Evolutionary conservation across 192 early-diverging fungal genomes (phyloP).

Genomic region (Podochytrium sp.): DNA sequence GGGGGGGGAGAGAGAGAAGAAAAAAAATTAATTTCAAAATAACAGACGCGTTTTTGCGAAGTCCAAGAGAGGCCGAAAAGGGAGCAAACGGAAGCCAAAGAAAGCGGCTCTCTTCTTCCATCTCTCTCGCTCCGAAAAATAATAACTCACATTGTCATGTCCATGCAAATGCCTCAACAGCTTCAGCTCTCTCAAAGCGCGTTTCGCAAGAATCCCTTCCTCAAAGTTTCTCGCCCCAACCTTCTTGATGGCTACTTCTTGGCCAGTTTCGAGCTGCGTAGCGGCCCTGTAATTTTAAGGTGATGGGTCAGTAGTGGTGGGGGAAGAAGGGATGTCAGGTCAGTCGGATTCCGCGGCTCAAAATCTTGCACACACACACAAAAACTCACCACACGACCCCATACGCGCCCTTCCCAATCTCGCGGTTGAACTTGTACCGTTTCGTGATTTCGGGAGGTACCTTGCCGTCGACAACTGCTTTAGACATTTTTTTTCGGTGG

Average conservation of each 20-base stretch:
- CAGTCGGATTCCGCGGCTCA: not conserved
- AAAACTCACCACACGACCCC: conserved; percentile 38
- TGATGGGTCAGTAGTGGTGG: too few species aligned
- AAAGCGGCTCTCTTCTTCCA: not conserved
- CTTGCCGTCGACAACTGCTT: conserved; percentile 1
- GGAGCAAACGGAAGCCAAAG: not conserved
- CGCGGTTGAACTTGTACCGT: conserved; percentile 36
- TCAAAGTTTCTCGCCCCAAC: conserved; percentile 79
- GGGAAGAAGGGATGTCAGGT: conserved; percentile 1
- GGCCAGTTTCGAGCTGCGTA: conserved; percentile 76
- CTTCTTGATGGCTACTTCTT: conserved; percentile 94
- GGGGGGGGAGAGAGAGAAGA: too few species aligned
- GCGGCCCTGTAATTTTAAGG: conserved; percentile 68
- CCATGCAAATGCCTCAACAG: conserved; percentile 90
- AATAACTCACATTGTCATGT: conserved; percentile 77
- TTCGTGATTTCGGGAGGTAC: conserved; percentile 38
- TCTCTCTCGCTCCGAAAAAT: not conserved
- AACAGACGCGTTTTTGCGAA: too few species aligned
- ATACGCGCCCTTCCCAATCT: conserved; percentile 44
- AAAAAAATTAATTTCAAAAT: too few species aligned
- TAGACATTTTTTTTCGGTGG: conserved; percentile 10
- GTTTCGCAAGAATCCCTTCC: conserved; percentile 84
- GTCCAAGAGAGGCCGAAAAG: too few species aligned
- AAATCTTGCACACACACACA: not conserved
- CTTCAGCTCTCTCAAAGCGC: conserved; percentile 91